Conservation (phyloP, 164 flowering plant species). For the Pachysandra terminalis region DNA sequence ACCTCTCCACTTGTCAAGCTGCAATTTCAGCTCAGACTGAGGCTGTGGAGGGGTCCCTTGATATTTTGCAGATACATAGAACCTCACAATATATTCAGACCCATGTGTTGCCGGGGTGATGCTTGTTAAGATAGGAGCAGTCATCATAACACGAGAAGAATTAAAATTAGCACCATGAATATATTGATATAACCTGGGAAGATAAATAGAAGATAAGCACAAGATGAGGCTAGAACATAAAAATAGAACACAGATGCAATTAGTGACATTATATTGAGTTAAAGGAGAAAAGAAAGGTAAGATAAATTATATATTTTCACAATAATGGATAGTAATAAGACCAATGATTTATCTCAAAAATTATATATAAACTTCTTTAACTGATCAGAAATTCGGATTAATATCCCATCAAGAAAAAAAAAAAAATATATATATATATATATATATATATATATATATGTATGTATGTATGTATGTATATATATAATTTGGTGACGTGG, state of each 20-base stretch:
- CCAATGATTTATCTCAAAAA: neutral
- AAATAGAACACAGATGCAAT: neutral
- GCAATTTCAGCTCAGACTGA: conserved; percentile 28
- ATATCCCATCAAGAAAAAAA: neutral
- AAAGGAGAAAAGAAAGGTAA: neutral
- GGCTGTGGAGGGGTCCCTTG: conserved; percentile 27
- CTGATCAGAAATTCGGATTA: neutral
- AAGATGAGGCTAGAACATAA: neutral
- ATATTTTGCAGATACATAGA: conserved; percentile 20
- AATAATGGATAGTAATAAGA: neutral
- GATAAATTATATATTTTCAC: neutral
- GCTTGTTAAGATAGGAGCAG: conserved; percentile 43
- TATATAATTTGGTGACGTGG: no score
- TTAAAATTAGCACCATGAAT: conserved; percentile 40
- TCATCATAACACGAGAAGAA: conserved; percentile 21
- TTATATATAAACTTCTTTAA: neutral
- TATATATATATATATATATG: no score
- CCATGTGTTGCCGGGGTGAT: conserved; percentile 8
- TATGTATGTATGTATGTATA: no score
- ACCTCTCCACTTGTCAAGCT: conserved; percentile 25
- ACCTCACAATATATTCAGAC: conserved; percentile 17
- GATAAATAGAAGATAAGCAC: conserved; percentile 1
- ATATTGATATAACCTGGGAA: conserved; percentile 42
- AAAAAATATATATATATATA: no score
- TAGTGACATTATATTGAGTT: neutral